Conservation (phyloP, 306 rosid genomes). For the Ormosia emarginata region DNA sequence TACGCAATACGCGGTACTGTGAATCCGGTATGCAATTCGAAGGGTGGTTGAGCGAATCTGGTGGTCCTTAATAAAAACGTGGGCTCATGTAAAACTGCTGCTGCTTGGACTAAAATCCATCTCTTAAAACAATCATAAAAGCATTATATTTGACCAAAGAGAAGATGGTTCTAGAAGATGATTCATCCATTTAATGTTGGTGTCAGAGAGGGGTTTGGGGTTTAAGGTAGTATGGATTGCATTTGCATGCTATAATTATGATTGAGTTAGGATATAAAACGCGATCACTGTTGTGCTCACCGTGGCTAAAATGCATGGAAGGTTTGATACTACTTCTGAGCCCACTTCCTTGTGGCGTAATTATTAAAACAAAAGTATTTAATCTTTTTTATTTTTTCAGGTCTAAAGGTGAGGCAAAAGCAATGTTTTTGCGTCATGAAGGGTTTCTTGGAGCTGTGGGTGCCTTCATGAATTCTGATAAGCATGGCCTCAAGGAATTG, state of each 20-base stretch:
- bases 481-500: constrained; percentile 55
- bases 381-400: constrained; percentile 32
- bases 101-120: neutral
- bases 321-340: neutral
- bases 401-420: constrained; percentile 96
- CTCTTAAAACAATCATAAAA: neutral
- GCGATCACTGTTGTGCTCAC: neutral
- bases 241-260: neutral
- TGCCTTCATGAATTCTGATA: constrained; percentile 74
- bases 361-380: neutral
- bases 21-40: no score
- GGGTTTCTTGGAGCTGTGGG: constrained; percentile 98
- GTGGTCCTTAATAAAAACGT: neutral
- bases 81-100: neutral
- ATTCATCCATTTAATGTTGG: no score
- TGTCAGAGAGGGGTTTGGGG: neutral
- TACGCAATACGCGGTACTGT: no score
- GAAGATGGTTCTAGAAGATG: no score
- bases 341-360: neutral
- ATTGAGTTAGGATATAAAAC: neutral
- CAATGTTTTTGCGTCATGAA: constrained; percentile 90
- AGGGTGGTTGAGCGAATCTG: no score
- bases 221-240: neutral
- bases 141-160: neutral
- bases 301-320: neutral